Percentiles rank a stretch among this genome's conserved stretches.
Conservation (phyloP, 2,329 filamentous ascomycete genomes). For the Fonsecaea monophora region DNA sequence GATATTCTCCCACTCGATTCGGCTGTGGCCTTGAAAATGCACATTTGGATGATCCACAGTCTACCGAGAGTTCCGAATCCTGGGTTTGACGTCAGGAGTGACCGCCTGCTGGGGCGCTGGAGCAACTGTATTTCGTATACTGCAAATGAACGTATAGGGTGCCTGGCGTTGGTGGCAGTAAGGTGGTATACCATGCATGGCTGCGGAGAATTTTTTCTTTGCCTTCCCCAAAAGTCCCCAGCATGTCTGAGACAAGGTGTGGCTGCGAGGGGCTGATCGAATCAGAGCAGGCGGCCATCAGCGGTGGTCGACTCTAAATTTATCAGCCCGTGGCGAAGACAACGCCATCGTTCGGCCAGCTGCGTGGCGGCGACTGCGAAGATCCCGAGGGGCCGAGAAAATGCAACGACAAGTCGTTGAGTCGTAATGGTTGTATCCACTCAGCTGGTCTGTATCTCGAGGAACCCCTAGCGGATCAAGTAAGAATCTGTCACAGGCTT, state of each 20-base stretch:
- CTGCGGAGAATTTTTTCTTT: conserved; percentile 14
- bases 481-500: neutral
- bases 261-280: conserved; percentile 9
- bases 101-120: neutral
- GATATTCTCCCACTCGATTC: conserved; percentile 10
- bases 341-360: neutral
- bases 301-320: neutral
- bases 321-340: neutral
- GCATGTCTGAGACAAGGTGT: conserved; percentile 13
- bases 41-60: neutral
- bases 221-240: neutral
- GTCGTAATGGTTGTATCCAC: neutral
- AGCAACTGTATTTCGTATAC: conserved; percentile 8
- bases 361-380: conserved; percentile 1
- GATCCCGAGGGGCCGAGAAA: conserved; percentile 1
- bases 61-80: conserved; percentile 7
- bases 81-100: conserved; percentile 14
- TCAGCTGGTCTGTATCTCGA: neutral
- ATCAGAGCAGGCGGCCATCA: neutral
- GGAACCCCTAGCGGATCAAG: neutral
- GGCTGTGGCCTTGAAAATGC: neutral
- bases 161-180: conserved; percentile 2
- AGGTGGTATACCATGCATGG: conserved; percentile 1
- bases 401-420: neutral
- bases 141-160: neutral